phyloP scores from a whole-genome alignment of 352 stramenopile species.

The Globisporangium spiculum region DNA sequence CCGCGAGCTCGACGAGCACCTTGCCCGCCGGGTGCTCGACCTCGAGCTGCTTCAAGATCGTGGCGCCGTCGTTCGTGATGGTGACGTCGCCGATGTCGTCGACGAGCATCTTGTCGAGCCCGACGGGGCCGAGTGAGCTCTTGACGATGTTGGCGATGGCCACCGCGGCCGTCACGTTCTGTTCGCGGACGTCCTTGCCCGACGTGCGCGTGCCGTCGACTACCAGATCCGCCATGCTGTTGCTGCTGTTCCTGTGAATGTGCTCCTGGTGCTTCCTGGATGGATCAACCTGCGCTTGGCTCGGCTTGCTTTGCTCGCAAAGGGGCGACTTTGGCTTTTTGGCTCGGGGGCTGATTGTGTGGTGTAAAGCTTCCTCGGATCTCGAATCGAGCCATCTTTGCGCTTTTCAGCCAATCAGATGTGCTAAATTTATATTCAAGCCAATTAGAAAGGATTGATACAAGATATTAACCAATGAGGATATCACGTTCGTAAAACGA shows the following conservation, averaged over 20 bases:
- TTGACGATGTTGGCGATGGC: slow-evolving; percentile 99
- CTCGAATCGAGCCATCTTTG: slow-evolving; percentile 26
- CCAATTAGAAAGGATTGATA: neutral
- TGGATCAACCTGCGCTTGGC: neutral
- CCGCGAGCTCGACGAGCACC: slow-evolving; percentile 97
- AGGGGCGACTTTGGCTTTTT: slow-evolving; percentile 19
- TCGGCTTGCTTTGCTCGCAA: slow-evolving; percentile 7
- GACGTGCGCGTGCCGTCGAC: slow-evolving; percentile 90
- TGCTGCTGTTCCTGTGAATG: slow-evolving; percentile 3
- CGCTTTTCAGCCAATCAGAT: slow-evolving; percentile 16
- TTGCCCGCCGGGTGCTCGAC: slow-evolving; percentile 99
- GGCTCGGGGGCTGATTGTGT: slow-evolving; percentile 39
- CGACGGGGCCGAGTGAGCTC: slow-evolving; percentile 97
- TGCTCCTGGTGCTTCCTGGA: neutral
- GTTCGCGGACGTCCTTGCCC: slow-evolving; percentile 92
- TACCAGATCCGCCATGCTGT: slow-evolving; percentile 74
- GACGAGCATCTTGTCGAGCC: slow-evolving; percentile 99
- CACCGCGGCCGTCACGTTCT: slow-evolving; percentile 97
- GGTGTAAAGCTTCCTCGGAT: slow-evolving; percentile 26
- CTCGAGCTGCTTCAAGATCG: slow-evolving; percentile 99
- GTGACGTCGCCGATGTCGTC: slow-evolving; percentile 99
- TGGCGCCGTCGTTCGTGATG: slow-evolving; percentile 99
- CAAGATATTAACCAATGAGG: slow-evolving; percentile 12
- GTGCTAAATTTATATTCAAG: neutral
- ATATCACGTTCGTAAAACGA: too few relatives aligned